Evolutionary conservation across 75 land plant species (phyloP), one percentile per base, ranked within the genome.

Genomic region (Larix kaempferi): DNA sequence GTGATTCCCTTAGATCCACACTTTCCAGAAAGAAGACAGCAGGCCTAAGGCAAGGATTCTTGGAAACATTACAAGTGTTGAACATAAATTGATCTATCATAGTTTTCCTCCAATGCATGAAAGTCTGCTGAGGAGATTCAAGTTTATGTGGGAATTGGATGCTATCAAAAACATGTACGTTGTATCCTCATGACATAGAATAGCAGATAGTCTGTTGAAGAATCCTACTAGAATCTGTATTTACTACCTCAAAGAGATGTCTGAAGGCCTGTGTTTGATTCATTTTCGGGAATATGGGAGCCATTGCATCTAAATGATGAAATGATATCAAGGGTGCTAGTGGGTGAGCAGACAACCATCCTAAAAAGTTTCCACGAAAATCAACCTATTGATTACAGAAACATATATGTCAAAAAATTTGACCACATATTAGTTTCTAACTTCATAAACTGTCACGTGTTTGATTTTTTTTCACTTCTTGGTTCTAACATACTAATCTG

Each of bases 121-220:
- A 93, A 15, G 95, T 93, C 60, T 83, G 52, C 7, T 84, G 37
- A 6, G 95, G 95, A 15, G 60, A 77, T 67, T 80, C 57, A 11
- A 93, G 58, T n/a, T 80, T 49, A 57, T 81, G 74, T 33, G 91
- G 86, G 33, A 84, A 80, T 10, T 75, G 33, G 2, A 91, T 57
- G 0, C 76, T 78, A 72, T 86, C 84, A 57, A 88, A 91, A n/a
- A 91, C 76, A n/a, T 90, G 91, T 13, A 84, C 84, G 0, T 82
- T 75, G 67, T 89, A 93, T 55, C 91, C 94, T 86, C 88, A 93
- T 8, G 96, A 85, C 8, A 91, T 62, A 2, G 91, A 87, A 64
- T 93, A 89, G 84, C 94, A 93, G 52, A 93, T 83, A 22, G 82
- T 85, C 49, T 89, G 96, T 63, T 93, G 96, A 0, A 92, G 65